These are phyloP conservation scores for Cornus kousa DNA, from an alignment of 148 eudicot genomes.

Conservation along the genomic window DNA sequence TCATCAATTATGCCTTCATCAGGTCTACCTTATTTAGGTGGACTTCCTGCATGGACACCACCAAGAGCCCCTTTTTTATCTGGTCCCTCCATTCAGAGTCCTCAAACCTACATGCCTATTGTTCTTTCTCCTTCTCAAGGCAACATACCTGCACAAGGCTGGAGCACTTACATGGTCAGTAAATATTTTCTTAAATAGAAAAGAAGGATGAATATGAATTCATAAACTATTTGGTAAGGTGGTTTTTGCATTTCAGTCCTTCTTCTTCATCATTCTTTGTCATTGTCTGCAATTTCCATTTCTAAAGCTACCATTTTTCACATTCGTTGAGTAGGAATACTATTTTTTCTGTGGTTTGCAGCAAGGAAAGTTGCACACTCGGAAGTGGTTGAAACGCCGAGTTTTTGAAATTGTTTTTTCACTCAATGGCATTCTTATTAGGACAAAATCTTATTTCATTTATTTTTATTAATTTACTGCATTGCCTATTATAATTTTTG, in stretches of 20 bases:
- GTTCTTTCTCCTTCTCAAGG: conserved; percentile 40
- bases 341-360: too few relatives aligned
- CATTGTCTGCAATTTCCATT: too few relatives aligned
- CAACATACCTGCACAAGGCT: conserved; percentile 28
- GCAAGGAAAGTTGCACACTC: too few relatives aligned
- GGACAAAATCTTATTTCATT: neutral
- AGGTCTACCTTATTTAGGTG: conserved; percentile 34
- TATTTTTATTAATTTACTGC: neutral
- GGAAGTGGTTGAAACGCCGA: neutral
- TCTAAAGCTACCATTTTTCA: too few relatives aligned
- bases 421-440: neutral
- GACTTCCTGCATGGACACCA: conserved; percentile 34
- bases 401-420: neutral
- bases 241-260: neutral
- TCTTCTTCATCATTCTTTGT: neutral
- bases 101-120: conserved; percentile 51
- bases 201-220: neutral
- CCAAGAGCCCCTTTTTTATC: conserved; percentile 40
- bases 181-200: neutral
- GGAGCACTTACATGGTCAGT: conserved; percentile 61
- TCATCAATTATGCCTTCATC: conserved; percentile 34
- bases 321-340: too few relatives aligned
- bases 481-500: neutral
- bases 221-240: too few relatives aligned
- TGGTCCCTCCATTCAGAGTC: conserved; percentile 32